Percentiles rank a stretch among this genome's conserved stretches.
Conservation (phyloP, 2,329 filamentous ascomycete species). For the Coleophoma cylindrospora region DNA sequence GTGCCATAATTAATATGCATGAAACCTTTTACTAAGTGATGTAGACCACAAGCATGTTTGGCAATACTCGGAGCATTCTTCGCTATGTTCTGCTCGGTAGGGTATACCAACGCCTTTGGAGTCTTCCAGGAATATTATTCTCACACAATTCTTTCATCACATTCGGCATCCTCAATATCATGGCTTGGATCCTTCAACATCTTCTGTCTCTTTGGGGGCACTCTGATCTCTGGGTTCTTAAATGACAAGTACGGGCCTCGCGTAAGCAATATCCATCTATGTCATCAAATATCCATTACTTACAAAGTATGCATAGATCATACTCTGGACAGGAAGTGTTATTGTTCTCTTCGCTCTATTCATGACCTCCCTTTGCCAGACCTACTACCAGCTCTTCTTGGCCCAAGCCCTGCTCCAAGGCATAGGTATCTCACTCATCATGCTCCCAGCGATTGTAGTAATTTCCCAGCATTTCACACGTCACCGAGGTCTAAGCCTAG, state of each 20-base stretch:
- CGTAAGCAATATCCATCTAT: slow-evolving; percentile 3
- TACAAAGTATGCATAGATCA: slow-evolving; percentile 2
- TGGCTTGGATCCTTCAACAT: slow-evolving; percentile 29
- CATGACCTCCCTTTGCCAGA: slow-evolving; percentile 23
- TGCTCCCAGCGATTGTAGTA: slow-evolving; percentile 16
- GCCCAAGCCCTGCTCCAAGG: slow-evolving; percentile 19
- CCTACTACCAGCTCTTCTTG: slow-evolving; percentile 29
- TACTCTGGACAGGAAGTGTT: slow-evolving; percentile 14
- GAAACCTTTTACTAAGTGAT: no score
- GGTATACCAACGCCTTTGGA: slow-evolving; percentile 29
- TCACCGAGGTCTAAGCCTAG: slow-evolving; percentile 15
- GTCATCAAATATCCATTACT: not conserved
- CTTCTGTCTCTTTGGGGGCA: slow-evolving; percentile 22
- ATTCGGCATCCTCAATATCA: slow-evolving; percentile 25
- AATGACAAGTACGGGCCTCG: slow-evolving; percentile 27
- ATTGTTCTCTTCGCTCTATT: slow-evolving; percentile 20
- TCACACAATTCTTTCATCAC: slow-evolving; percentile 9
- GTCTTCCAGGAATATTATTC: slow-evolving; percentile 29
- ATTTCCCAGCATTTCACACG: slow-evolving; percentile 12
- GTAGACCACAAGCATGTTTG: slow-evolving; percentile 6
- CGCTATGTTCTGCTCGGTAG: slow-evolving; percentile 24
- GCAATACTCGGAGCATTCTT: slow-evolving; percentile 11
- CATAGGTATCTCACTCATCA: slow-evolving; percentile 16
- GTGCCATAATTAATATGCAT: no score
- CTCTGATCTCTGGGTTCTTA: slow-evolving; percentile 21